A percentile compares a stretch with the other conserved stretches of the same genome.
phyloP scores from a whole-genome alignment of 345 rosid genomes.

The Eucalyptus shirleyi region DNA sequence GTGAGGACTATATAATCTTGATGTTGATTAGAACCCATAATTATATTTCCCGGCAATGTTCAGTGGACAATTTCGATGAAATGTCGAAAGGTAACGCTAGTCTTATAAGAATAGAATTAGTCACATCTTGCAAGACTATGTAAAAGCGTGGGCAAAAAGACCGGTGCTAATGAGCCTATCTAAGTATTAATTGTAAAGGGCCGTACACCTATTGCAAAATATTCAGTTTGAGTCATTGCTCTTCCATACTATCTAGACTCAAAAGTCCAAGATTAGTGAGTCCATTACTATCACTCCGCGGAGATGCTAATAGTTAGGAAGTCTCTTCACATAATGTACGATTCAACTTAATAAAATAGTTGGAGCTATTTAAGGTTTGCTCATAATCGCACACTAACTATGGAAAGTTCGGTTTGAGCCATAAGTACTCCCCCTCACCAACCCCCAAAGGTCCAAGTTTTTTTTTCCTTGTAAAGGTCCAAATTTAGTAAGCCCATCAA shows the following conservation, averaged over 20 bases:
- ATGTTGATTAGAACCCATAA: neutral
- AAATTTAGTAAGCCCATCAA: neutral
- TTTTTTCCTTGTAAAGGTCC: too few relatives aligned
- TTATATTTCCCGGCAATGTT: neutral
- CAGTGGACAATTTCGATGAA: neutral
- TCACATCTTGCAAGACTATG: neutral
- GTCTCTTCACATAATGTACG: neutral
- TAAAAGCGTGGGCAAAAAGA: neutral
- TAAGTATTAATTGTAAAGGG: neutral
- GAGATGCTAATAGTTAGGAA: neutral
- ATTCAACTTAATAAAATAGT: neutral
- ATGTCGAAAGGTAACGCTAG: neutral
- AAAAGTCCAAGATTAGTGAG: neutral
- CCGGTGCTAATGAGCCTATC: neutral
- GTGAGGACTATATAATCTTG: neutral
- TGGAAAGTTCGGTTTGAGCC: neutral
- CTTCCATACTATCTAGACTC: neutral
- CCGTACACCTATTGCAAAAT: neutral
- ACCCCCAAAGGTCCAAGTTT: neutral
- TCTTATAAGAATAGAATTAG: neutral
- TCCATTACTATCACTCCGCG: fast-evolving
- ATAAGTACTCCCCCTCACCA: neutral
- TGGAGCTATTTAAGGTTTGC: neutral
- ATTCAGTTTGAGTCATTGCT: neutral
- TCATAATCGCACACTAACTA: neutral